Evolutionary conservation across 2,329 filamentous ascomycete genomes (phyloP).

Genomic region (Beauveria asiatica): DNA sequence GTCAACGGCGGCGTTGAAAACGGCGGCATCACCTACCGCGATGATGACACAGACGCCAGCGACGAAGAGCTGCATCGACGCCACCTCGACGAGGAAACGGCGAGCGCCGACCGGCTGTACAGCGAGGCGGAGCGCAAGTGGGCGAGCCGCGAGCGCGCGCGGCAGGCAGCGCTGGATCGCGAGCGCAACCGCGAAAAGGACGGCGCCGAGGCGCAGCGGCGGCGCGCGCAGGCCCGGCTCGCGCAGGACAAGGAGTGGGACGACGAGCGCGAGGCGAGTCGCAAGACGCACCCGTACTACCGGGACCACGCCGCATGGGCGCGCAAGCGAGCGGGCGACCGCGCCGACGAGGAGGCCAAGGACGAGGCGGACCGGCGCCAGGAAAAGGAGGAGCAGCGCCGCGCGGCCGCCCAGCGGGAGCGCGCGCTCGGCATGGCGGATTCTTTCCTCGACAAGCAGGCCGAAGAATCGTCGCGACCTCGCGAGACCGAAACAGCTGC

Average conservation of each 20-base stretch:
- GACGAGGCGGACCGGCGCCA: constrained; percentile 77
- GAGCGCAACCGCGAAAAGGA: constrained; percentile 74
- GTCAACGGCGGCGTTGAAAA: constrained; percentile 49
- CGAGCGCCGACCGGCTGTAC: constrained; percentile 73
- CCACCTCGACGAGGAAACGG: constrained; percentile 59
- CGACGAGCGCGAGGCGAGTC: constrained; percentile 71
- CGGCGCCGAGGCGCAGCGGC: constrained; percentile 57
- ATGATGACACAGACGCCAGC: constrained; percentile 80
- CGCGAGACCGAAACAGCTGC: constrained; percentile 29
- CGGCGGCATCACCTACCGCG: constrained; percentile 56
- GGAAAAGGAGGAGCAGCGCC: constrained; percentile 66
- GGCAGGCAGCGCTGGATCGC: constrained; percentile 75
- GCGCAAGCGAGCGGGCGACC: constrained; percentile 66
- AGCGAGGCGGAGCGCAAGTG: constrained; percentile 82
- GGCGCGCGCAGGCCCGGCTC: constrained; percentile 62
- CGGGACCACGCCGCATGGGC: constrained; percentile 78
- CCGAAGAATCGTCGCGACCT: constrained; percentile 57
- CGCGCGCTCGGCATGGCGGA: constrained; percentile 79
- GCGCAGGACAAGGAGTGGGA: constrained; percentile 64
- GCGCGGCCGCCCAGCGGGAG: constrained; percentile 63
- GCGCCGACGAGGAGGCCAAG: constrained; percentile 62
- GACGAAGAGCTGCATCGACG: constrained; percentile 78
- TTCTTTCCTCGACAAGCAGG: constrained; percentile 80
- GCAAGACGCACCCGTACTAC: constrained; percentile 76
- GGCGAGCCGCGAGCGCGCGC: constrained; percentile 79